Base-by-base conservation (phyloP, 2,329 filamentous ascomycete genomes). In the Phialophora expanda region DNA sequence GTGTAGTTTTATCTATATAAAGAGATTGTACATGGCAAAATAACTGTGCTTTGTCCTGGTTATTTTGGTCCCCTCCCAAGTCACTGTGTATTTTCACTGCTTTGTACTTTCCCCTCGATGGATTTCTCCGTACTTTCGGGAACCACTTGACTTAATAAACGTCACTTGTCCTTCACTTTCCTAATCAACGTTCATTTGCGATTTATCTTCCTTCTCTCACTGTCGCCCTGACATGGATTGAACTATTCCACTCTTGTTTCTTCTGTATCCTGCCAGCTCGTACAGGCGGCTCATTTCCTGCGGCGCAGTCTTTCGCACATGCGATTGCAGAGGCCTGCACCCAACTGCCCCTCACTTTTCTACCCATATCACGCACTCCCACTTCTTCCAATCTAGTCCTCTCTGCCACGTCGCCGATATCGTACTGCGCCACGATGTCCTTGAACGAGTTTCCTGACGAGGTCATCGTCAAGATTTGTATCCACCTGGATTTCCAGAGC, bases 381-480 rank as follows among this genome's bases (percentile, higher is more conserved):
- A 24, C 56, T 44, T 26, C 30, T 48, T 48, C 56, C 14, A 41
- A 24, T 7, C 8, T 32, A 7, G 22, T 12, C 6, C 22, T 24
- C 26, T 53, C 20, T 53, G 20, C 48, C 2, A 53, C 57, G 22
- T 38, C 58, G 7, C 41, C n/a, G 12, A 12, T 44, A 51, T 61
- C 38, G 54, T 46, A 44, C 46, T 54, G 34, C 64, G n/a, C 56
- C 56, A 69, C 34, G 26, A 71, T 70, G 53, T 30, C 53, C 8
- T 20, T 55, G 66, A 64, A 70, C 41, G 28, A 58, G 2, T 65
- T 64, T n/a, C 70, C 71, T 7, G 63, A 70, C 32, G 71, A 73
- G 62, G 65, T 73, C 12, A 66, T 71, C 56, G 44, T 70, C 60
- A 68, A 70, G 32, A 65, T 71, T 56, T 70, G 53, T 46, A 20